phyloP scores from a whole-genome alignment of 257 asterid species.

The Thymus mandschuricus region DNA sequence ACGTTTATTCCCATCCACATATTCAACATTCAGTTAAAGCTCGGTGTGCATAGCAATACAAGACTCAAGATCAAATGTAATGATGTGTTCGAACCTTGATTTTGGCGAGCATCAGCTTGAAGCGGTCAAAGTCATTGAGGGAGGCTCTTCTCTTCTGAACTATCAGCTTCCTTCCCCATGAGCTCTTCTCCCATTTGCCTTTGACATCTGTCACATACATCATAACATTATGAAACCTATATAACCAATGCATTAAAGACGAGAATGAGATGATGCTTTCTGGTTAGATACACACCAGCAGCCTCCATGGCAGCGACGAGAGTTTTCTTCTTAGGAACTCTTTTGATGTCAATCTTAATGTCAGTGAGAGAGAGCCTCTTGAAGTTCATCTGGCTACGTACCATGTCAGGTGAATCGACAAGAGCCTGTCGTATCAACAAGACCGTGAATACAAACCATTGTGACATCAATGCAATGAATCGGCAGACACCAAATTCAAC shows the following conservation, averaged over 20 bases:
- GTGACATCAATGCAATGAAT: not conserved
- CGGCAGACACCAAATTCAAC: not conserved
- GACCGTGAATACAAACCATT: not conserved
- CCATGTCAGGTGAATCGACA: constrained; percentile 94
- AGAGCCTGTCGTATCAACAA: constrained; percentile 59
- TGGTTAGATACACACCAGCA: constrained; percentile 58
- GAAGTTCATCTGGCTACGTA: constrained; percentile 88
- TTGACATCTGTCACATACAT: constrained; percentile 64
- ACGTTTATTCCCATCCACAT: not conserved
- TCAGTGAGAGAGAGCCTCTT: constrained; percentile 92
- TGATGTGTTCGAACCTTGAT: constrained; percentile 60
- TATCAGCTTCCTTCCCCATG: constrained; percentile 95
- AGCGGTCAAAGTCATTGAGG: constrained; percentile 81
- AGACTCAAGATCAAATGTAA: not conserved
- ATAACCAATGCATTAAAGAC: not conserved
- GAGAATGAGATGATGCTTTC: not conserved
- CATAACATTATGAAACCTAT: not conserved
- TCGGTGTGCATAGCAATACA: not conserved
- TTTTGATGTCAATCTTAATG: constrained; percentile 81
- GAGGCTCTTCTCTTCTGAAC: constrained; percentile 90
- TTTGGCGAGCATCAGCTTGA: constrained; percentile 87
- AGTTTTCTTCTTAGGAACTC: constrained; percentile 83
- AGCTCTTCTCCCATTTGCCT: constrained; percentile 85
- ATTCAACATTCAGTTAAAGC: not conserved
- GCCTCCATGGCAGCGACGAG: constrained; percentile 94